These are phyloP conservation scores for Rhodamnia rubescens DNA, from an alignment of 345 rosid species.

Conservation along the genomic window DNA sequence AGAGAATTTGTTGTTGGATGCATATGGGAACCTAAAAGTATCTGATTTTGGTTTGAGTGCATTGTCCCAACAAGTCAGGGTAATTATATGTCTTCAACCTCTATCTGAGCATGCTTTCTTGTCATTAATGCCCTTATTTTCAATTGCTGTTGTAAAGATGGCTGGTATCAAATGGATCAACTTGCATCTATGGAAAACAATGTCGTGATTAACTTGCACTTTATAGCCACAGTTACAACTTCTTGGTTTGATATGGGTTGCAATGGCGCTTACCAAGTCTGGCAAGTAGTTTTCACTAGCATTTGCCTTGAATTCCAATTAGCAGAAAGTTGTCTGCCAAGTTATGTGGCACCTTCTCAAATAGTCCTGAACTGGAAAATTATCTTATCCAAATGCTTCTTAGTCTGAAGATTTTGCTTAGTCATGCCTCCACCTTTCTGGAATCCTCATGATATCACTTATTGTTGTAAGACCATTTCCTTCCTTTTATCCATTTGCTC, in stretches of 20 bases:
- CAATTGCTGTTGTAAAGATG: background rate
- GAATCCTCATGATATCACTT: background rate
- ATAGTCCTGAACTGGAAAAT: background rate
- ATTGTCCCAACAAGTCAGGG: slow-evolving; percentile 92
- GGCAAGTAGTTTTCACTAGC: background rate
- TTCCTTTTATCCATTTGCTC: background rate
- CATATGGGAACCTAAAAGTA: slow-evolving; percentile 79
- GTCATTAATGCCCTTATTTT: background rate
- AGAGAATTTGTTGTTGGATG: slow-evolving; percentile 81
- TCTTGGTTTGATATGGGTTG: background rate
- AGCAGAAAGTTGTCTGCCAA: background rate
- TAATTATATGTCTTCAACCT: slow-evolving; percentile 14
- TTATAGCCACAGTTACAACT: background rate
- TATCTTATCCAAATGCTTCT: background rate
- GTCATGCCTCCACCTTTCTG: background rate
- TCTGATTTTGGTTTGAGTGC: slow-evolving; percentile 99
- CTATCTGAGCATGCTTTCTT: background rate
- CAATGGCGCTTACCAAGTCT: background rate
- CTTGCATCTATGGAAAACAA: background rate
- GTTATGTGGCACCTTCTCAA: background rate
- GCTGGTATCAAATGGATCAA: background rate
- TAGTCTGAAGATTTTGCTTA: background rate
- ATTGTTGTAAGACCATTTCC: background rate
- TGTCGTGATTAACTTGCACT: background rate
- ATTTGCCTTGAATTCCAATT: background rate